phyloP scores from a whole-genome alignment of 2,329 filamentous ascomycete genomes.

The Dactylellina parvicollis region DNA sequence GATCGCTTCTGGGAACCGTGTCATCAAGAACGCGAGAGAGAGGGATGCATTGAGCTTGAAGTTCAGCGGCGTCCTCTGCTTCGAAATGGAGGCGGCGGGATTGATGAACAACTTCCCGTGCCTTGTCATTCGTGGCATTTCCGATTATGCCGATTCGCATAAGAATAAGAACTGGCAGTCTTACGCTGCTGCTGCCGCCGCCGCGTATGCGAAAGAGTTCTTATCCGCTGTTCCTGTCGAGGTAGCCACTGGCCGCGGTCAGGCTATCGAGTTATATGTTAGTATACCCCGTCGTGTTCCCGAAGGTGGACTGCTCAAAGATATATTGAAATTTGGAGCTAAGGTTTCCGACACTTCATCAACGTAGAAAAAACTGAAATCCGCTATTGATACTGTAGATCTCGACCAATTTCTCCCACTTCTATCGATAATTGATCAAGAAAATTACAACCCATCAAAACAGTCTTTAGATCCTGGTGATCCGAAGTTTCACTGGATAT shows the following conservation, averaged over 20 bases:
- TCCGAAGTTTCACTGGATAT: neutral
- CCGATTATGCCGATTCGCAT: slow-evolving; percentile 59
- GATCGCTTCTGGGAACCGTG: neutral
- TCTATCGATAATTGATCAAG: neutral
- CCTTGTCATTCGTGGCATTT: slow-evolving; percentile 15
- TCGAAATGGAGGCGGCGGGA: slow-evolving; percentile 55
- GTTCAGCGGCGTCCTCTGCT: neutral
- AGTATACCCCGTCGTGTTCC: no score
- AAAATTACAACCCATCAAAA: neutral
- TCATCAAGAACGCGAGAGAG: neutral
- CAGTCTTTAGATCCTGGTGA: neutral
- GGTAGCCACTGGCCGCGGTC: no score
- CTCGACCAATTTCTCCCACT: neutral
- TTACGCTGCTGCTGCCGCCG: slow-evolving; percentile 59
- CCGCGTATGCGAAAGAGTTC: slow-evolving; percentile 57
- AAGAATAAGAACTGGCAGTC: slow-evolving; percentile 59
- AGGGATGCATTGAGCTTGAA: slow-evolving; percentile 1
- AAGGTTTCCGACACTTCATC: no score
- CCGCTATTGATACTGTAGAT: neutral
- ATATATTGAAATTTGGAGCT: no score
- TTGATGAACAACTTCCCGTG: slow-evolving; percentile 58
- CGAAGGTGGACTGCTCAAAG: no score
- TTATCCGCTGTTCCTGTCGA: slow-evolving; percentile 15
- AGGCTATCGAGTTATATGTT: no score
- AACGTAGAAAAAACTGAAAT: neutral